A percentile compares a stretch with the other conserved stretches of the same genome.
These are phyloP conservation scores for Croton setiger DNA, from an alignment of 441 rosid species.

Conservation along the genomic window DNA sequence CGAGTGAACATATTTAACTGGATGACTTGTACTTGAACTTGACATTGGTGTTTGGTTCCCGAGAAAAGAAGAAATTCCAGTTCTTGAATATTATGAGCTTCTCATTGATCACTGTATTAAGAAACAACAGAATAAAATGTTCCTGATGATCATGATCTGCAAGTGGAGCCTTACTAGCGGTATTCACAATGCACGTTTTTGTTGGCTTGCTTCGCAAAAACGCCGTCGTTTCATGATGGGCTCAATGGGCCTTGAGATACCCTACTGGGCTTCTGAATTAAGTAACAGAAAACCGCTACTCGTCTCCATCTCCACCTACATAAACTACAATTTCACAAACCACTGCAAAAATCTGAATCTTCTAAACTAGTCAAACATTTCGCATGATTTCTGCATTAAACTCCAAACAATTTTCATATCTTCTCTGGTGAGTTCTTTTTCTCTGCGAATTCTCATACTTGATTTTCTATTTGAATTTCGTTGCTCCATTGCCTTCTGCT, in stretches of 20 bases:
- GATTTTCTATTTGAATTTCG: background rate
- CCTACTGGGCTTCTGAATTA: background rate
- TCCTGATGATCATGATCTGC: background rate
- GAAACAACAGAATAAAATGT: background rate
- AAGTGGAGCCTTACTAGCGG: slow-evolving; percentile 5
- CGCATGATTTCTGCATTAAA: slow-evolving; percentile 3
- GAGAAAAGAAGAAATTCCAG: background rate
- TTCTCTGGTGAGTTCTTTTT: background rate
- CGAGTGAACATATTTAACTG: slow-evolving; percentile 35
- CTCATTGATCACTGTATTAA: background rate
- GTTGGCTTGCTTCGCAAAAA: background rate
- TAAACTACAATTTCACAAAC: background rate
- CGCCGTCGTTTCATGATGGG: background rate
- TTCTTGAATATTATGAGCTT: background rate
- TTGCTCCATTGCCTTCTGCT: background rate
- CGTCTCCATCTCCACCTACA: background rate
- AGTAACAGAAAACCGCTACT: slow-evolving; percentile 10
- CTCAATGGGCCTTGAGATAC: background rate
- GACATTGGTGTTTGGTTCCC: slow-evolving; percentile 20
- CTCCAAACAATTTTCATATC: background rate
- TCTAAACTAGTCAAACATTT: background rate
- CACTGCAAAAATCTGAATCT: background rate
- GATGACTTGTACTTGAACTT: slow-evolving; percentile 12
- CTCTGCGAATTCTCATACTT: background rate
- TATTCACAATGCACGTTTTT: slow-evolving; percentile 19